A percentile compares a stretch with the other conserved stretches of the same genome.
phyloP scores from a whole-genome alignment of 331 rosid species.

The Saraca asoca region DNA sequence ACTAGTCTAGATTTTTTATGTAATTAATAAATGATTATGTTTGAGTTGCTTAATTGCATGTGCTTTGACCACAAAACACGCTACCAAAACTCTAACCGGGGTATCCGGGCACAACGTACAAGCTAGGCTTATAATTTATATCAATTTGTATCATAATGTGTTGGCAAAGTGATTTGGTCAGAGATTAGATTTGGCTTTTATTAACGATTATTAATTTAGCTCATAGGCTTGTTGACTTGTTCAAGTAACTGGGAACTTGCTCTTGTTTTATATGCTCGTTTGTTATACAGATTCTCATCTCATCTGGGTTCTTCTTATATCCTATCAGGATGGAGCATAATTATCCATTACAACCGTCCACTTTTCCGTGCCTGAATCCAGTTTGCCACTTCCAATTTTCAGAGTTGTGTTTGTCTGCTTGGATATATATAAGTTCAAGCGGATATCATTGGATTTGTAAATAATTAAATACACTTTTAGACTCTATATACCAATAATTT shows the following conservation, averaged over 20 bases:
- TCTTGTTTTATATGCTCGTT: slow-evolving; percentile 36
- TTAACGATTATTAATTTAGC: neutral
- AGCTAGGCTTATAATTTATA: slow-evolving; percentile 21
- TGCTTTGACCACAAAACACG: slow-evolving; percentile 61
- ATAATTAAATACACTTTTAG: no score
- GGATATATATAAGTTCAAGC: no score
- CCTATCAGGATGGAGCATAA: neutral
- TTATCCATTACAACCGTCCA: neutral
- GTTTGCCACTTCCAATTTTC: no score
- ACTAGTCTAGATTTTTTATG: slow-evolving; percentile 30
- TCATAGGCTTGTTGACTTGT: slow-evolving; percentile 48
- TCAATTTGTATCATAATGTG: slow-evolving; percentile 25
- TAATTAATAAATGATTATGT: slow-evolving; percentile 15
- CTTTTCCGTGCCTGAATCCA: neutral
- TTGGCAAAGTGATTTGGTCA: slow-evolving; percentile 31
- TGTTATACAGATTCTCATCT: slow-evolving; percentile 32
- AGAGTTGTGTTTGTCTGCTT: no score
- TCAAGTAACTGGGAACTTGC: slow-evolving; percentile 48
- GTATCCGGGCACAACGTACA: slow-evolving; percentile 36
- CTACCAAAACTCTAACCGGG: slow-evolving; percentile 37
- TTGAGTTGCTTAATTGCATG: slow-evolving; percentile 45
- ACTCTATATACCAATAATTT: no score
- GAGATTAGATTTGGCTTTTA: slow-evolving; percentile 32
- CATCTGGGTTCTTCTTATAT: neutral
- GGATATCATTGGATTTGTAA: no score